Base-by-base conservation (phyloP, 768 basidiomycete genomes). In the Xerocomus brunneocitrinus region DNA sequence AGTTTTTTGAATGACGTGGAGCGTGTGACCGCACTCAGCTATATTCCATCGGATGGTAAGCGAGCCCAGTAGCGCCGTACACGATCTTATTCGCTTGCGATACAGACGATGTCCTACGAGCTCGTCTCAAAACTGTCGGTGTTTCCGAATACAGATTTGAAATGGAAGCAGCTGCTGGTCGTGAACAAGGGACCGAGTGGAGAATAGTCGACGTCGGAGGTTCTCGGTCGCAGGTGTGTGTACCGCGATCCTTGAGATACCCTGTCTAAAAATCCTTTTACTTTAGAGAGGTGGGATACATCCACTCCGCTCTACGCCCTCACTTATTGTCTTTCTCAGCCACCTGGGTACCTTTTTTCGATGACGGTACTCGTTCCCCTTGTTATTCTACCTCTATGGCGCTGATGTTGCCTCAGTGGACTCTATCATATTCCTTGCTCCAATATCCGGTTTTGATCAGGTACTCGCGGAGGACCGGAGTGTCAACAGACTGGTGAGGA, bases 101-200 rank as follows among this genome's bases (percentile, higher is more conserved):
- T 53, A 22, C 52, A 77, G 79, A 81, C 54, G 79, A 81, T 54
- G 79, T 81, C 27, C 65, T 81, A 43, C 73, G 68, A 50, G 80
- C 79, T 8, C 74, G 79, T 25, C 66, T 81, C 32, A 82, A 82
- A 64, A 81, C 79, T 0, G 84, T 91, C 34, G 89, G 89, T 8
- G 87, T 89, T 8, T 84, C 85, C 3, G 89, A 91, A 67, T 89
- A 91, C 70, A 84, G 79, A 67, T 91, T 89, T 58, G 82, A 88
- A 71, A 89, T 91, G 84, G 89, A 79, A 61, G 78, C 84, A 8
- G 75, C 72, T 5, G 73, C 72, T 27, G 72, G 79, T 22, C 70
- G 74, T 31, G 79, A 80, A 55, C 73, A 74, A 46, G 78, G 79
- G 12, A 74, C 78, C 2, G 76, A 81, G 53, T 80, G 79, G 79